These are phyloP conservation scores for Zymoseptoria pseudotritici DNA, from an alignment of 2,329 filamentous ascomycete species.

Conservation along the genomic window DNA sequence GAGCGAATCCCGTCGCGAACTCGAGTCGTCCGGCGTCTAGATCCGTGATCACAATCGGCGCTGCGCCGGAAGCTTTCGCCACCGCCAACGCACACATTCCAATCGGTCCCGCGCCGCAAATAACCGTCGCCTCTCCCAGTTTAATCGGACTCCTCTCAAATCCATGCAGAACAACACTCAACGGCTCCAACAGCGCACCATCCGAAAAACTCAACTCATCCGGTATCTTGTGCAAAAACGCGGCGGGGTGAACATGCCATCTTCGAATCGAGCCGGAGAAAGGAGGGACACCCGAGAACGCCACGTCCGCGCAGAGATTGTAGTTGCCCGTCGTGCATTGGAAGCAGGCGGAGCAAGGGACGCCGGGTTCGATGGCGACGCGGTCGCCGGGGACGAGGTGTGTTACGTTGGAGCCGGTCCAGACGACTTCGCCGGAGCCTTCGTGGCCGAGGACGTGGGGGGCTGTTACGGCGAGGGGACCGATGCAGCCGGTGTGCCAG, in stretches of 20 bases:
- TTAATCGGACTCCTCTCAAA: conserved; percentile 30
- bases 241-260: conserved; percentile 72
- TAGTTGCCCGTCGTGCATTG: conserved; percentile 75
- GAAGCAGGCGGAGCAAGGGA: conserved; percentile 52
- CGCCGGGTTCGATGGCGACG: conserved; percentile 60
- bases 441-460: conserved; percentile 64
- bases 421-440: conserved; percentile 56
- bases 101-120: conserved; percentile 59
- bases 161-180: conserved; percentile 43
- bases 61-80: conserved; percentile 58
- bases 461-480: conserved; percentile 53
- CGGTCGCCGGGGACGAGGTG: conserved; percentile 54
- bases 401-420: conserved; percentile 51
- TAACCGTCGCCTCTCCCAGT: conserved; percentile 35
- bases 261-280: conserved; percentile 77
- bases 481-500: conserved; percentile 48
- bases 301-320: conserved; percentile 82
- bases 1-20: conserved; percentile 64
- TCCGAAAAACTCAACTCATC: conserved; percentile 68
- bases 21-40: conserved; percentile 71
- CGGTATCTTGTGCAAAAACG: conserved; percentile 88
- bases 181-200: conserved; percentile 73
- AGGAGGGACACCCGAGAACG: conserved; percentile 83
- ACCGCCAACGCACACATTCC: conserved; percentile 52
- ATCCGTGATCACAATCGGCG: conserved; percentile 75